Base-by-base conservation (phyloP, 2,329 filamentous ascomycete species). In the Verticillium nubilum region DNA sequence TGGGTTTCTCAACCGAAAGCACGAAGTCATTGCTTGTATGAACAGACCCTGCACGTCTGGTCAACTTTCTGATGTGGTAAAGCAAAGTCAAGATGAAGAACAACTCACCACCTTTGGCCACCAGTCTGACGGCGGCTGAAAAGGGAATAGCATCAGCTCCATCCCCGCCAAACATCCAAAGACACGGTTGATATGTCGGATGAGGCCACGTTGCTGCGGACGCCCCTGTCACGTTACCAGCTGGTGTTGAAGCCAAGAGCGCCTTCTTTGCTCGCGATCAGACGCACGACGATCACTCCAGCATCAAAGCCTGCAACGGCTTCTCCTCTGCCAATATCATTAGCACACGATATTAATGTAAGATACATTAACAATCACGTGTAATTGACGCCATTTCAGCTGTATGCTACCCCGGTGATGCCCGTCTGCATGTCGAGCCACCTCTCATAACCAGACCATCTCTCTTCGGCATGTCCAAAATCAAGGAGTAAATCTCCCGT, bases 221-320 rank as follows among this genome's bases (percentile, higher is more conserved):
- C 10, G 19, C 37, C 37, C n/a, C 19, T 19, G n/a, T 47, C 37
- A n/a, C 37, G 37, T 17, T 19, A 47, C 37, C 37, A 52, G 2
- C 68, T 63, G 1, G 72, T 15, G 0, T 68, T 55, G 7, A 70
- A 65, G 2, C 64, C 65, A 0, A 68, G 60, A 23, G 58, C 57
- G 13, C 67, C 60, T 3, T 63, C 7, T 50, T 60, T n/a, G 61
- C 61, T 31, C 52, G 64, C 61, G 5, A 31, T 62, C 12, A 68
- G 60, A 1, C 66, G 58, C 15, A 77, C 64, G 1, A 72, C 75
- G 15, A 81, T 63, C 3, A 76, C 70, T 28, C 72, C 69, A 26
- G 77, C 73, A 1, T 77, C 73, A 59, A 74, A 72, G 60, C 75
- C 79, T 26, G 76, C 75, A 42, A 81, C 66, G 10, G 69, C 66